Base-by-base conservation (phyloP, 2,329 filamentous ascomycete genomes). In the Aspergillus pseudoterreus region DNA sequence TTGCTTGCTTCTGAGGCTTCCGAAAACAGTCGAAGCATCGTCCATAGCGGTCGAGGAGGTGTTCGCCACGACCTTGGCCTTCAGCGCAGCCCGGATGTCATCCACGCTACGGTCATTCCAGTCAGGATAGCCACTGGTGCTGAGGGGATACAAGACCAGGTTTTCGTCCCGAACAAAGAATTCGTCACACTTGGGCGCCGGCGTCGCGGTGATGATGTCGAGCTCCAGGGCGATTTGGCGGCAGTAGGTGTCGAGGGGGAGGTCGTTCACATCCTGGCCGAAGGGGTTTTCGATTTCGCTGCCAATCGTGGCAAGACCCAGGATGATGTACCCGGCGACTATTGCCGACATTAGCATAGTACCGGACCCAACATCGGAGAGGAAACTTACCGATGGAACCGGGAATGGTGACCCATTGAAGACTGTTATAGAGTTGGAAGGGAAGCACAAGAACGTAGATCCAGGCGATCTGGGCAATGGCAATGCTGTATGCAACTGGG, bases 281-380 rank as follows among this genome's bases (percentile, higher is more conserved):
- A 94, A 94, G 5, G 89, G 89, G 63, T 94, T 90, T 70, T 94
- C 89, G 57, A 94, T 87, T 71, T 94, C 88, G 56, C 83, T 83
- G 36, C 89, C 89, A 62, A 92, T 92, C 56, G 82, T 78, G 4
- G 83, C 80, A 43, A 94, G 82, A 21, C 87, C 88, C 53, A 94
- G 82, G 66, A 94, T 92, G 59, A 94, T 92, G 70, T 92, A 92
- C 3, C 87, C 84, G 2, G 85, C 86, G 12, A 77, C 71, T 73
- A n/a, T 9, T 45, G 10, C n/a, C n/a, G 5, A 15, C 19, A 15
- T 55, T 52, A 58, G 51, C 22, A 10, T 43, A 14, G 36, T 6
- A 14, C 15, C 0, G 43, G 3, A 14, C 4, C 10, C 15, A 15
- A 6, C 24, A n/a, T 24, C 21, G 41, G 9, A 17, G 15, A 14